Conservation (phyloP, 2,329 filamentous ascomycete species). For the Incumbomyces lentus region DNA sequence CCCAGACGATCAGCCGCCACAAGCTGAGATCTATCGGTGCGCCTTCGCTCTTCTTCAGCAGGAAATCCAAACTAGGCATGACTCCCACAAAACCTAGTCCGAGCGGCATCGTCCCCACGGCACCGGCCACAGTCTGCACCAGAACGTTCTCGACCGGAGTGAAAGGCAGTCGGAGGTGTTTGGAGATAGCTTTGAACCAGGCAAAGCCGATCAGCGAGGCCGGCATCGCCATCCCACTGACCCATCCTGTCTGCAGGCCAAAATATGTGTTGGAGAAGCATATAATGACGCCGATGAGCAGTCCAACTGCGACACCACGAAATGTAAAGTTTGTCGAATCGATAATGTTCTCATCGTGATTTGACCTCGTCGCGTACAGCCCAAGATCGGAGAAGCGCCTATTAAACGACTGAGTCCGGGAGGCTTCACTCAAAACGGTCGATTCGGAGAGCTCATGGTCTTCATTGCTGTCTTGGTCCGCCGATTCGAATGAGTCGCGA, state of each 20-base stretch:
- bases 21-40: slow-evolving; percentile 64
- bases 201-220: slow-evolving; percentile 89
- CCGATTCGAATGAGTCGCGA: slow-evolving; percentile 5
- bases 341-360: background rate
- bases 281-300: slow-evolving; percentile 78
- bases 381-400: slow-evolving; percentile 14
- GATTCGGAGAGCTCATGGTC: slow-evolving; percentile 12
- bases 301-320: slow-evolving; percentile 67
- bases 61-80: slow-evolving; percentile 80
- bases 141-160: slow-evolving; percentile 93
- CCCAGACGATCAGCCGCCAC: slow-evolving; percentile 78
- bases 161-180: slow-evolving; percentile 68
- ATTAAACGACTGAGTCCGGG: background rate
- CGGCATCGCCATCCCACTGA: slow-evolving; percentile 91
- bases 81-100: slow-evolving; percentile 94
- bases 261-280: slow-evolving; percentile 99
- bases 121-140: slow-evolving; percentile 88
- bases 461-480: slow-evolving; percentile 7
- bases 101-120: slow-evolving; percentile 92
- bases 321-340: slow-evolving; percentile 63
- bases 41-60: slow-evolving; percentile 66
- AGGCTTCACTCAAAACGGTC: background rate
- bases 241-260: slow-evolving; percentile 81
- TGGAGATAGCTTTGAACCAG: slow-evolving; percentile 71
- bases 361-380: slow-evolving; percentile 12